These are phyloP conservation scores for Vitis labrusca DNA, from an alignment of 164 flowering plant genomes.

Conservation along the genomic window DNA sequence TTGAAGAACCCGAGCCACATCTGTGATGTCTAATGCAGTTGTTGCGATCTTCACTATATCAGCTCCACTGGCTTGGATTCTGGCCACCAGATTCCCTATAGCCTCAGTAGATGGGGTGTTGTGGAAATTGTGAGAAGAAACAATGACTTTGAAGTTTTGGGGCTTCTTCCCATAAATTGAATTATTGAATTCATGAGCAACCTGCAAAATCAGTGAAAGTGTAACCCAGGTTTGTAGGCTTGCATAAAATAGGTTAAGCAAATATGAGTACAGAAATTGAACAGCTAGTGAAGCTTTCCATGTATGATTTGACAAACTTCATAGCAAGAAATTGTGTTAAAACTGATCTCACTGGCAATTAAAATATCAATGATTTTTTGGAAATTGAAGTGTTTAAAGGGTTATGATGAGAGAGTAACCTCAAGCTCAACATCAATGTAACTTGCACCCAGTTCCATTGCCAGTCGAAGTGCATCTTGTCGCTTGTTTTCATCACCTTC, in stretches of 20 bases:
- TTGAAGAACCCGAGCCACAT: constrained; percentile 69
- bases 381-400: not conserved
- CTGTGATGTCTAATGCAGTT: constrained; percentile 66
- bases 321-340: not conserved
- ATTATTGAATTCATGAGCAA: constrained; percentile 55
- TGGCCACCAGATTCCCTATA: constrained; percentile 59
- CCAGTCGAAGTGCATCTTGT: constrained; percentile 42
- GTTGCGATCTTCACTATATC: constrained; percentile 82
- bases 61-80: constrained; percentile 77
- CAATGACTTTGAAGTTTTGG: constrained; percentile 59
- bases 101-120: constrained; percentile 70
- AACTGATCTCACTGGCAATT: not conserved
- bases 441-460: constrained; percentile 68
- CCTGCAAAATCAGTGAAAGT: constrained; percentile 31
- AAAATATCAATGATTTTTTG: not conserved
- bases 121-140: constrained; percentile 77
- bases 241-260: not conserved
- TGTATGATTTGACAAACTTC: too few relatives aligned
- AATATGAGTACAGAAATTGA: not conserved
- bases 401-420: constrained; percentile 32
- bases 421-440: constrained; percentile 67
- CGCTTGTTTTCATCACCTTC: constrained; percentile 60
- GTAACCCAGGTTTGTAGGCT: too few relatives aligned
- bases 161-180: constrained; percentile 51
- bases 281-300: not conserved